These are phyloP conservation scores for Mariannaea elegans DNA, from an alignment of 2,329 filamentous ascomycete genomes.

Conservation along the genomic window DNA sequence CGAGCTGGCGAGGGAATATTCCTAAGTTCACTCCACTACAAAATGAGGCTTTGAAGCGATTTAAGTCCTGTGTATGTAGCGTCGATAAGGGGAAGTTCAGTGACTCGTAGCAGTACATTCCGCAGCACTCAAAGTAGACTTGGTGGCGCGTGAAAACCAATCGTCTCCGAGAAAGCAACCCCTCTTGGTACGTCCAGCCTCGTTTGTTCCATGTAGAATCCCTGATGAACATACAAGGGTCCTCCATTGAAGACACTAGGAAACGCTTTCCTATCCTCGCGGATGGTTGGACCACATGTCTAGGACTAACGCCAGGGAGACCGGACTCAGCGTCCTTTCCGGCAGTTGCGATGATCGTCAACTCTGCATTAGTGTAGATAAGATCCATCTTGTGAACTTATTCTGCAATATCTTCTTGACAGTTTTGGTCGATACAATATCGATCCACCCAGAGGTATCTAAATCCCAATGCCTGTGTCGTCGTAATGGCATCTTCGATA, in stretches of 20 bases:
- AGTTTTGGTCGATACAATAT: constrained; percentile 1
- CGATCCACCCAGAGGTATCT: constrained; percentile 6
- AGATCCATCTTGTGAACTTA: constrained; percentile 4
- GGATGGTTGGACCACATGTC: not conserved
- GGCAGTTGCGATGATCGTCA: constrained; percentile 10
- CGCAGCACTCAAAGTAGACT: constrained; percentile 10
- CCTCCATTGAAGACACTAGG: not conserved
- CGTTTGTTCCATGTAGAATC: not conserved
- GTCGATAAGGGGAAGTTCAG: not conserved
- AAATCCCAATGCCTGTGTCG: not conserved
- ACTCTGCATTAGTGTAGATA: constrained; percentile 11
- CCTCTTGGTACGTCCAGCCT: constrained; percentile 9
- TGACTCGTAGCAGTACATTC: not conserved
- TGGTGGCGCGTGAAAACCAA: not conserved
- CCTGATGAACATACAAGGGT: not conserved
- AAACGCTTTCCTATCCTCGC: not conserved
- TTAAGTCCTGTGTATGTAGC: not conserved
- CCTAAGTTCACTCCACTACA: not conserved
- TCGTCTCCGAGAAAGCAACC: not conserved
- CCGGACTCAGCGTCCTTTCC: not conserved
- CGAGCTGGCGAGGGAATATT: not conserved
- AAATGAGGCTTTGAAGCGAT: not conserved
- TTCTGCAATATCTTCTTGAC: not conserved
- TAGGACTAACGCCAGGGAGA: not conserved
- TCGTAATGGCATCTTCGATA: not conserved